Percentiles rank a stretch among this genome's conserved stretches.
Conservation (phyloP, 139 green algal genomes). For the Chlorella sorokiniana region DNA sequence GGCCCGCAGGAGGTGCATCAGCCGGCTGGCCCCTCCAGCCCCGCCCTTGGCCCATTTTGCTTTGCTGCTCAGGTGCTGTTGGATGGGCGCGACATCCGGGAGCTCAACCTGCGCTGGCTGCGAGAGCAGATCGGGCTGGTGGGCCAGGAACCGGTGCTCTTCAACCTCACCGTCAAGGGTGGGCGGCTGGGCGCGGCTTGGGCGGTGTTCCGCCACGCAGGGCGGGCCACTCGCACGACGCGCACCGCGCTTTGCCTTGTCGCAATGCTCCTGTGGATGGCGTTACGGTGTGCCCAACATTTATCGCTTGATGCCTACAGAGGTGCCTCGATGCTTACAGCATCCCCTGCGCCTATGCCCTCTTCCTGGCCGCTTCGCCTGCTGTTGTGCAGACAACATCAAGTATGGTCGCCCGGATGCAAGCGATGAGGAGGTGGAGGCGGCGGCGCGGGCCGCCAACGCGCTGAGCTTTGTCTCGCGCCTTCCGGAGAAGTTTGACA, state of each 20-base stretch:
- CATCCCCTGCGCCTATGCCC: neutral
- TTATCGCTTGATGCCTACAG: no score
- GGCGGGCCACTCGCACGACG: no score
- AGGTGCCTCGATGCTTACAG: neutral
- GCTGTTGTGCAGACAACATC: constrained; percentile 76
- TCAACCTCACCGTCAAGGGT: constrained; percentile 49
- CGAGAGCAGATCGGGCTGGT: constrained; percentile 79
- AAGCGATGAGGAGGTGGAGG: constrained; percentile 56
- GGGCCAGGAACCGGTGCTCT: constrained; percentile 92
- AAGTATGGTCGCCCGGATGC: constrained; percentile 61
- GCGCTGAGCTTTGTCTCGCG: constrained; percentile 64
- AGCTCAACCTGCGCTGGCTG: constrained; percentile 84
- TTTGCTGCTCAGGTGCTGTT: constrained; percentile 62
- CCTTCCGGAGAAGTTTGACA: constrained; percentile 51
- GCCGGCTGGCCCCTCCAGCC: no score
- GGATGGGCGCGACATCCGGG: constrained; percentile 75
- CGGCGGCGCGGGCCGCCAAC: constrained; percentile 66
- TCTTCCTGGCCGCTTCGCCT: neutral
- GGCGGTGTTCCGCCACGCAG: neutral
- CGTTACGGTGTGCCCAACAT: no score
- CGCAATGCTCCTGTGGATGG: no score
- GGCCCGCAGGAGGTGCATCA: no score
- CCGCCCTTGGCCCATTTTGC: neutral
- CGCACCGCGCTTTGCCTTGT: no score
- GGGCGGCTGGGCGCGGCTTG: neutral